phyloP scores from a whole-genome alignment of 2,329 filamentous ascomycete species.

The Pseudocercospora cruenta region DNA sequence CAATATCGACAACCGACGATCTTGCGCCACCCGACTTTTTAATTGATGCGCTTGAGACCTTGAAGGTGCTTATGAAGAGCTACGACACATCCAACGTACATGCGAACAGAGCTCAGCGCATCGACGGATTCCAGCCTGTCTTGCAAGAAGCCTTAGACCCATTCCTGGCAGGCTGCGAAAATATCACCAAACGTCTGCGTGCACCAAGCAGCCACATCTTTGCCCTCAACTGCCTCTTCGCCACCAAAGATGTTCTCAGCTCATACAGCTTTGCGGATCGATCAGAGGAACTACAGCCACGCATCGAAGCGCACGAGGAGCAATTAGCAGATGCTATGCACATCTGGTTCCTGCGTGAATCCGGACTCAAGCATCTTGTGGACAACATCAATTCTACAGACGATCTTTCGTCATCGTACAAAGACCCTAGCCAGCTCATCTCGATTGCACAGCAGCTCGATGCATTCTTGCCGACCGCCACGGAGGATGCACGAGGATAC shows the following conservation, averaged over 20 bases:
- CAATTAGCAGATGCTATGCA: slow-evolving; percentile 63
- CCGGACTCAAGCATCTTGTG: slow-evolving; percentile 63
- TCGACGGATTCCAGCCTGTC: slow-evolving; percentile 73
- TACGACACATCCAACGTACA: slow-evolving; percentile 79
- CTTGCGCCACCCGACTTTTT: slow-evolving; percentile 80
- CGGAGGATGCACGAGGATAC: slow-evolving; percentile 88
- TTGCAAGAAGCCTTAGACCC: slow-evolving; percentile 82
- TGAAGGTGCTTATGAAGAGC: slow-evolving; percentile 79
- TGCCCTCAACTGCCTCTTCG: slow-evolving; percentile 70
- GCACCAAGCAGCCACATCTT: slow-evolving; percentile 69
- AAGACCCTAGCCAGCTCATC: slow-evolving; percentile 52
- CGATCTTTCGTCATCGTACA: slow-evolving; percentile 33
- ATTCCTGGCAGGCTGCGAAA: slow-evolving; percentile 75
- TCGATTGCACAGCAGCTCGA: slow-evolving; percentile 77
- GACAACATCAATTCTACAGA: slow-evolving; percentile 37
- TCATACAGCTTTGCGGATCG: slow-evolving; percentile 65
- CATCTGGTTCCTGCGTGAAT: slow-evolving; percentile 71
- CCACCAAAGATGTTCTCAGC: slow-evolving; percentile 60
- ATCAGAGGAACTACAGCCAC: slow-evolving; percentile 33
- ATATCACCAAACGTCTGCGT: slow-evolving; percentile 65
- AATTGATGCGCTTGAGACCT: slow-evolving; percentile 74
- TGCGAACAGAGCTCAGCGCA: slow-evolving; percentile 54
- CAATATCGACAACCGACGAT: slow-evolving; percentile 69
- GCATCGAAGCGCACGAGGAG: slow-evolving; percentile 38
- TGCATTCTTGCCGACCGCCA: slow-evolving; percentile 85